Percentiles rank a stretch among this genome's conserved stretches.
Conservation (phyloP, 2,329 filamentous ascomycete species). For the Pseudomassariella vexata region DNA sequence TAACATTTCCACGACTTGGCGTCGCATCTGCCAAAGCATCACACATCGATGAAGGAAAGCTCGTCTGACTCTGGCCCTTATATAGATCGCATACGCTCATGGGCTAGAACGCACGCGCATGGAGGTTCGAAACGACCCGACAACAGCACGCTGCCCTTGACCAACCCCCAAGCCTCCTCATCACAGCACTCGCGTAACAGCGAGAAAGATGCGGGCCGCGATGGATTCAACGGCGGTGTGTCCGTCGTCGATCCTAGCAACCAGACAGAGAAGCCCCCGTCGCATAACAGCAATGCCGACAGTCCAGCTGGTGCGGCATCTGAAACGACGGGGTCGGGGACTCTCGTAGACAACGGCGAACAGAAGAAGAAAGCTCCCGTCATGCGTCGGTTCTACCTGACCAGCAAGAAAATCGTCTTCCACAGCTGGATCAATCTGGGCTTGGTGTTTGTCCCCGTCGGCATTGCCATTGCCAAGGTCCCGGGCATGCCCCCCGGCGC, state of each 20-base stretch:
- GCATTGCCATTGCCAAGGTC: slow-evolving; percentile 59
- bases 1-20: too few species aligned
- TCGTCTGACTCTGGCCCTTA: slow-evolving; percentile 43
- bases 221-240: slow-evolving; percentile 14
- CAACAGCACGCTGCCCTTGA: slow-evolving; percentile 35
- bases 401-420: slow-evolving; percentile 55
- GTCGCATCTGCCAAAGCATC: slow-evolving; percentile 26
- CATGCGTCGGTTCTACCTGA: slow-evolving; percentile 34
- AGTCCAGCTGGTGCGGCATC: slow-evolving; percentile 30
- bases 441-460: slow-evolving; percentile 71
- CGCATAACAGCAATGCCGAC: slow-evolving; percentile 25
- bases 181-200: too few species aligned
- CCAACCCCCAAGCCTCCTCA: slow-evolving; percentile 17
- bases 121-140: slow-evolving; percentile 39
- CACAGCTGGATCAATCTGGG: slow-evolving; percentile 76
- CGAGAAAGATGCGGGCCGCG: slow-evolving; percentile 14
- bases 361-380: slow-evolving; percentile 24
- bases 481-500: slow-evolving; percentile 50
- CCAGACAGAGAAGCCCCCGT: slow-evolving; percentile 12
- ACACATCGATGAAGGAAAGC: slow-evolving; percentile 56
- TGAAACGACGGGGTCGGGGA: slow-evolving; percentile 48
- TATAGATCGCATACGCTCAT: slow-evolving; percentile 52
- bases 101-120: slow-evolving; percentile 49
- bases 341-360: slow-evolving; percentile 42
- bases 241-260: slow-evolving; percentile 17